Evolutionary conservation across 2,329 filamentous ascomycete genomes (phyloP).

Genomic region (Botrytis fragariae): DNA sequence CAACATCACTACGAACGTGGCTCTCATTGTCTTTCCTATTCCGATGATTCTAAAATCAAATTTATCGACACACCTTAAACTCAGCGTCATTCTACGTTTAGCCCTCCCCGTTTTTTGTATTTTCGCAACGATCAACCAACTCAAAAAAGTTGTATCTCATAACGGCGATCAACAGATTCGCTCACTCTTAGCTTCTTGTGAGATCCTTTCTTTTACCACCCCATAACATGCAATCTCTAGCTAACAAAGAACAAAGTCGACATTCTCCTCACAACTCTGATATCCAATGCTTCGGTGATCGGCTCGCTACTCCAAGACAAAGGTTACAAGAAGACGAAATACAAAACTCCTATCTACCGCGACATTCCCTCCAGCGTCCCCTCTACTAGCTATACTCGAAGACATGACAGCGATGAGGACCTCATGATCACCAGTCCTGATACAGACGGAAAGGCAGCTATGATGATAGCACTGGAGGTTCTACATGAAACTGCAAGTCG

Average conservation of each 20-base stretch:
- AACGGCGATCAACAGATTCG: constrained; percentile 78
- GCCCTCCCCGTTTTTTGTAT: constrained; percentile 67
- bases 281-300: constrained; percentile 86
- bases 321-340: constrained; percentile 85
- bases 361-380: background rate
- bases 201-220: background rate
- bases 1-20: constrained; percentile 82
- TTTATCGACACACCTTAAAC: constrained; percentile 52
- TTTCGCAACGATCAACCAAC: constrained; percentile 71
- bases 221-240: background rate
- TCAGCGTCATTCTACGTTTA: constrained; percentile 8
- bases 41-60: constrained; percentile 78
- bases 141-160: constrained; percentile 67
- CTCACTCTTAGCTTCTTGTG: constrained; percentile 72
- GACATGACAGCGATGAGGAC: constrained; percentile 10
- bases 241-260: constrained; percentile 50
- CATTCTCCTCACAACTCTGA: constrained; percentile 78
- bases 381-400: background rate
- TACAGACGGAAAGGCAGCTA: background rate
- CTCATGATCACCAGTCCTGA: constrained; percentile 1
- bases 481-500: background rate
- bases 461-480: background rate
- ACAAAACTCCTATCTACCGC: constrained; percentile 42
- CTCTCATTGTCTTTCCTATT: constrained; percentile 83
- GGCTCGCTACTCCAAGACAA: constrained; percentile 88